A percentile compares a stretch with the other conserved stretches of the same genome.
phyloP scores from a whole-genome alignment of 768 basidiomycete genomes.

The Pleurotus ostreatus region DNA sequence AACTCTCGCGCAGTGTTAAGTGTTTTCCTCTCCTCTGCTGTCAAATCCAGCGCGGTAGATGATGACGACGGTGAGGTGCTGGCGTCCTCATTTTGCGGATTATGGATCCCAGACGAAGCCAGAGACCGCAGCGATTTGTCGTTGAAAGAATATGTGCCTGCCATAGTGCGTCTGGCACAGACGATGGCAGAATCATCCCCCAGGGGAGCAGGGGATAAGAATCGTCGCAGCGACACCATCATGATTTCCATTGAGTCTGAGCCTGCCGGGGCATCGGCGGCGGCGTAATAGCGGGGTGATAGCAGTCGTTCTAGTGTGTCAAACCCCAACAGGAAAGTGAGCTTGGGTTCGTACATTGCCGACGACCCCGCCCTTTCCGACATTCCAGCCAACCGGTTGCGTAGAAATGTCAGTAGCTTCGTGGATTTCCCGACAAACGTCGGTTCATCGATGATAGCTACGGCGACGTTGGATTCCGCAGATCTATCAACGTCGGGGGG shows the following conservation, averaged over 20 bases:
- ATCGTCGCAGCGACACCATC: constrained; percentile 46
- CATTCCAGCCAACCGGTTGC: constrained; percentile 22
- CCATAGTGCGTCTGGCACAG: constrained; percentile 51
- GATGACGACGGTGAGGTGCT: neutral
- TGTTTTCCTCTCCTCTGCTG: constrained; percentile 10
- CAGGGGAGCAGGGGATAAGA: constrained; percentile 45
- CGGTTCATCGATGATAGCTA: constrained; percentile 83
- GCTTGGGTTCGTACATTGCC: constrained; percentile 25
- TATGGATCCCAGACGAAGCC: neutral
- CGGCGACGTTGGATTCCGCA: constrained; percentile 49
- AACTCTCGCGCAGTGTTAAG: constrained; percentile 42
- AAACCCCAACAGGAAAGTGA: constrained; percentile 75
- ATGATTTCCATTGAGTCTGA: constrained; percentile 39
- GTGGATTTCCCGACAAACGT: constrained; percentile 83
- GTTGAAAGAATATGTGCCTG: neutral
- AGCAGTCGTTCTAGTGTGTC: constrained; percentile 86
- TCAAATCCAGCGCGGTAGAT: constrained; percentile 6
- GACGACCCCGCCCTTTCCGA: neutral
- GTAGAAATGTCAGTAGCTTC: constrained; percentile 50
- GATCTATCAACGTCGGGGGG: constrained; percentile 9
- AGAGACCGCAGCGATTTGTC: neutral
- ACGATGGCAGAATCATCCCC: constrained; percentile 58
- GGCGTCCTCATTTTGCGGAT: neutral
- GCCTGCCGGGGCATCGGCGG: constrained; percentile 18
- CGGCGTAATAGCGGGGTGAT: constrained; percentile 69